Percentiles rank a stretch among this genome's conserved stretches.
These are phyloP conservation scores for Scleroderma citrinum DNA, from an alignment of 768 basidiomycete species.

Conservation along the genomic window DNA sequence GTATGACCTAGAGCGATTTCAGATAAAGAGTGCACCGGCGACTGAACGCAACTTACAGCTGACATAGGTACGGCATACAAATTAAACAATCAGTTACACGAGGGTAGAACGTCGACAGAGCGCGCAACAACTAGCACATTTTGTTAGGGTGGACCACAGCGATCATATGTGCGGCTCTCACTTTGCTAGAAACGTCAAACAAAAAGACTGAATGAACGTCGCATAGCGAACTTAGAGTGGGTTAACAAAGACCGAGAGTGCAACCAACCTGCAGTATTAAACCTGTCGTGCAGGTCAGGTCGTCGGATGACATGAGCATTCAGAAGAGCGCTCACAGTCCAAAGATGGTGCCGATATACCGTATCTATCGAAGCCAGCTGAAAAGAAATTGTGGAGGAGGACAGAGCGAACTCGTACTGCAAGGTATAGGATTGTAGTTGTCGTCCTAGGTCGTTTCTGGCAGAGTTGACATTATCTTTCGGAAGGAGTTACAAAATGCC, in stretches of 20 bases:
- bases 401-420: background rate
- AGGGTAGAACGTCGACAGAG: background rate
- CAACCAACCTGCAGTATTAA: constrained; percentile 1
- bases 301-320: background rate
- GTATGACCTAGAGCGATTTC: background rate
- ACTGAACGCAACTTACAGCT: background rate
- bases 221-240: background rate
- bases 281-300: background rate
- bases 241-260: background rate
- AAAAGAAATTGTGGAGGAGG: background rate
- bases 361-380: background rate
- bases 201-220: background rate
- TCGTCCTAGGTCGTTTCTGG: constrained; percentile 1
- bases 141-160: background rate
- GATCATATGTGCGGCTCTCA: background rate
- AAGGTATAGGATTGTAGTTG: background rate
- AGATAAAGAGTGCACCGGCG: background rate
- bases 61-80: background rate
- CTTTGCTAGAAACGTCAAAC: background rate
- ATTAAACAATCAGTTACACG: background rate
- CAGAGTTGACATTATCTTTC: background rate
- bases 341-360: constrained; percentile 1
- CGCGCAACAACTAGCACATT: constrained; percentile 1
- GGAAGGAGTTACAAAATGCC: background rate
- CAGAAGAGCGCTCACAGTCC: background rate